phyloP scores from a whole-genome alignment of 2,329 filamentous ascomycete genomes.

The Aureobasidium sp. region DNA sequence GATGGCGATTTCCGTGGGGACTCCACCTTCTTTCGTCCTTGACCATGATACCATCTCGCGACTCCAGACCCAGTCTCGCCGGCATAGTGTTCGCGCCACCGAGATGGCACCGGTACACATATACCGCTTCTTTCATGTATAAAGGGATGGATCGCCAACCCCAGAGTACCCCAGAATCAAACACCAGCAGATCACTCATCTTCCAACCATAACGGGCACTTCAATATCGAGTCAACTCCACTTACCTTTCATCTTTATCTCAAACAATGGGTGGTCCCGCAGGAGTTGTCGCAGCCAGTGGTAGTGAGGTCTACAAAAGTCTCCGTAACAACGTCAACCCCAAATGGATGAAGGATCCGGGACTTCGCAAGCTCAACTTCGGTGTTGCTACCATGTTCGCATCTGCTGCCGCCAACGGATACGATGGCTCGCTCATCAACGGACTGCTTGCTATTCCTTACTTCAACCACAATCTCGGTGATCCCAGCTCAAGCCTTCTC shows the following conservation, averaged over 20 bases:
- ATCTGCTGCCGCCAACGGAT: constrained; percentile 33
- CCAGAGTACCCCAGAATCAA: constrained; percentile 6
- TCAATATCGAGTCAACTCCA: neutral
- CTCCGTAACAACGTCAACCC: constrained; percentile 26
- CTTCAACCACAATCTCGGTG: constrained; percentile 33
- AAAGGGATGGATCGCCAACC: constrained; percentile 5
- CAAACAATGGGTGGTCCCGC: constrained; percentile 17
- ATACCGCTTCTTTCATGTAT: neutral
- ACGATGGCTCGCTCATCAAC: constrained; percentile 35
- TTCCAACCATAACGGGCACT: neutral
- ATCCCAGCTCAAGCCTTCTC: constrained; percentile 30
- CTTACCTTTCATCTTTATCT: neutral
- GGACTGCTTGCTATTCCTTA: constrained; percentile 41
- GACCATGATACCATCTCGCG: neutral
- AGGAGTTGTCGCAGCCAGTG: constrained; percentile 10
- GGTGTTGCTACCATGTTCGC: constrained; percentile 27
- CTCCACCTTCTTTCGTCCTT: neutral
- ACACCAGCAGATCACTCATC: constrained; percentile 3
- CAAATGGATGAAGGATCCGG: constrained; percentile 28
- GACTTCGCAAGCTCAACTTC: constrained; percentile 27
- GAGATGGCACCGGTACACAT: neutral
- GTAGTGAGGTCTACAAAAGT: constrained; percentile 25
- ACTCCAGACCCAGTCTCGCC: neutral
- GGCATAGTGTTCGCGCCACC: neutral
- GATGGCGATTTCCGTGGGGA: neutral